Evolutionary conservation across 163 green algal species (phyloP), one percentile per base, ranked within the genome.

Genomic region (Scenedesmus sp.): DNA sequence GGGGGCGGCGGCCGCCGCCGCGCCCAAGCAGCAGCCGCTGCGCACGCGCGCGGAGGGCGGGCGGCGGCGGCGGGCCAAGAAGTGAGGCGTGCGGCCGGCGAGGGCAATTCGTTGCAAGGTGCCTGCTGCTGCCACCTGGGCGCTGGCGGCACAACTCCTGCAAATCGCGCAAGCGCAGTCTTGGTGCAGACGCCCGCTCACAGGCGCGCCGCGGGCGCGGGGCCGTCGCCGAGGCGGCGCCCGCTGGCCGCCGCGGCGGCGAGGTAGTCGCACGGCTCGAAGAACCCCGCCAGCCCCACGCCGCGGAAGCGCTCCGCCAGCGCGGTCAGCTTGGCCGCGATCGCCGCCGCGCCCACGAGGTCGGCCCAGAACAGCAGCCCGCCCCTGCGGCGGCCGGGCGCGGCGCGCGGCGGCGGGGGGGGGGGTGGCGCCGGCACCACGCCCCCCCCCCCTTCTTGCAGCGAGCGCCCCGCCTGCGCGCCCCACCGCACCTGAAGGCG

Each of bases 361-460:
- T 99, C 96, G 0, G 90, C 96, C 93, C 94, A 98, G 84, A 97
- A 97, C 74, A 99, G 94, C 24, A 98, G 75, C 15, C 96, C 96
- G 18, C 96, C 96, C 58, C 91, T 92, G 72, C 54, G 74, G 3
- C 47, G 7, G 53, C 6, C 39, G 39, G 39, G 39, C 39, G 39
- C 39, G 39, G 39, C 10, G 39, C 39, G 39, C 10, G 39, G 10
- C 7, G 7, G 39, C 6, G 39, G 39, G 39, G 7, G 39, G 6
- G 39, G 7, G 7, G 39, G 39, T 47, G 39, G 6, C 39, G 39
- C 7, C 39, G 10, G 39, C 39, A 47, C 7, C 7, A 47, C 39
- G 39, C 7, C 39, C 39, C 39, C 10, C 7, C 39, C 7, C 39
- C 10, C 7, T 10, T 47, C 39, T 6, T 47, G 39, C 39, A 47